Conservation (phyloP, 2,329 filamentous ascomycete genomes). For the Sclerotinia trifoliorum region DNA sequence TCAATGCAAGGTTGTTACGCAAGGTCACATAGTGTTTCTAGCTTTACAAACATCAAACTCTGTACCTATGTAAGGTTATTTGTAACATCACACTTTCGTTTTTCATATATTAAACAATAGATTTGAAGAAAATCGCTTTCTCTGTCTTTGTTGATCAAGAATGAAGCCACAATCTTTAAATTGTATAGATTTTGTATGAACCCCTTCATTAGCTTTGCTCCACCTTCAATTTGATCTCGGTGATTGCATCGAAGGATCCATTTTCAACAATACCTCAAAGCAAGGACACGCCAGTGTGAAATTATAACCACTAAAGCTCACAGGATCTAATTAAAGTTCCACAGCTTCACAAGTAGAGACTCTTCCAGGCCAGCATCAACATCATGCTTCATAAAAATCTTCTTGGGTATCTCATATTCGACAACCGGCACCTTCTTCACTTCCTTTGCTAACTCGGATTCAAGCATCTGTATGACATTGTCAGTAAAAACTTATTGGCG, state of each 20-base stretch:
- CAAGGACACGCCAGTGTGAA: background rate
- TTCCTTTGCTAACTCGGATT: slow-evolving; percentile 78
- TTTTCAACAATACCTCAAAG: slow-evolving; percentile 7
- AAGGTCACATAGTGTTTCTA: background rate
- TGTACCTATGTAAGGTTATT: background rate
- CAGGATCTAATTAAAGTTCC: slow-evolving; percentile 50
- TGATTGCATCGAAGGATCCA: slow-evolving; percentile 20
- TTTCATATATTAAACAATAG: background rate
- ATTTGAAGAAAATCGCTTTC: background rate
- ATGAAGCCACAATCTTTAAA: slow-evolving; percentile 2
- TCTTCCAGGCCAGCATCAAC: slow-evolving; percentile 49
- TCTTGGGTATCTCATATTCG: slow-evolving; percentile 82
- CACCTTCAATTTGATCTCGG: slow-evolving; percentile 22
- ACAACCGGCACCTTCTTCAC: slow-evolving; percentile 84
- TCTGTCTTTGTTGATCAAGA: background rate
- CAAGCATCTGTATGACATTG: slow-evolving; percentile 61
- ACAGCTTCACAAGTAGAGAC: slow-evolving; percentile 58
- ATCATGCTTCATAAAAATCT: slow-evolving; percentile 46
- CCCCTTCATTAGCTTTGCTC: slow-evolving; percentile 18
- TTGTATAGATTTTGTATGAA: slow-evolving; percentile 13
- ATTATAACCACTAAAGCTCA: slow-evolving; percentile 1
- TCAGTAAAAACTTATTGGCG: slow-evolving; percentile 39
- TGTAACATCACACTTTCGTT: background rate
- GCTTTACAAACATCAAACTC: background rate
- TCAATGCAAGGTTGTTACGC: slow-evolving; percentile 5